Percentiles rank a stretch among this genome's conserved stretches.
Evolutionary conservation across 2,329 filamentous ascomycete genomes (phyloP).

Genomic region (Tolypocladium pustulatum): DNA sequence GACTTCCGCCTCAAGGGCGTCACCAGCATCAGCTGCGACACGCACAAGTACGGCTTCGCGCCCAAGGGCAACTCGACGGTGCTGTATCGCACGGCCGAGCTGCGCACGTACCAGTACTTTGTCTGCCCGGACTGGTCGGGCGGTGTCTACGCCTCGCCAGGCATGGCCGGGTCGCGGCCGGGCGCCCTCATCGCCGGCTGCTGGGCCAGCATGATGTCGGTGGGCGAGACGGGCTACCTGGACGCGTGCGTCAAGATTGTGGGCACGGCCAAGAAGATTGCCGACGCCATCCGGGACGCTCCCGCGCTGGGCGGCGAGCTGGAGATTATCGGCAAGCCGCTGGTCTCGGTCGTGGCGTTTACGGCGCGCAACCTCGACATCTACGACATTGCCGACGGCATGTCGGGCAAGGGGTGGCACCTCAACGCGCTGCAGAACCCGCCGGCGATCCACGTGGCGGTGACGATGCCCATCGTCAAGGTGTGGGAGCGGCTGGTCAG

Average conservation of each 20-base stretch:
- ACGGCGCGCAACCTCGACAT: slow-evolving; percentile 74
- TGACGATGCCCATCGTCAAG: slow-evolving; percentile 76
- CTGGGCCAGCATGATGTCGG: slow-evolving; percentile 84
- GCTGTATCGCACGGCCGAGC: slow-evolving; percentile 70
- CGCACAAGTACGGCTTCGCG: slow-evolving; percentile 97
- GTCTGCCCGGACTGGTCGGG: slow-evolving; percentile 91
- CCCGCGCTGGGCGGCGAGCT: slow-evolving; percentile 62
- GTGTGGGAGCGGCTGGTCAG: slow-evolving; percentile 69
- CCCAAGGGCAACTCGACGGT: slow-evolving; percentile 95
- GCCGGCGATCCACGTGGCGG: slow-evolving; percentile 85
- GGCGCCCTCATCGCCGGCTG: slow-evolving; percentile 92
- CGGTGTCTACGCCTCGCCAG: slow-evolving; percentile 89
- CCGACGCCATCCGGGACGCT: slow-evolving; percentile 59
- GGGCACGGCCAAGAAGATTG: slow-evolving; percentile 73
- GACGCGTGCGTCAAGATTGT: slow-evolving; percentile 82
- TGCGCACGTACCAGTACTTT: slow-evolving; percentile 92
- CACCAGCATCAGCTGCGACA: slow-evolving; percentile 91
- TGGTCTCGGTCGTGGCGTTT: slow-evolving; percentile 88
- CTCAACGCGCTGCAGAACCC: slow-evolving; percentile 88
- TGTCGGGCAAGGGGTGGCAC: slow-evolving; percentile 83
- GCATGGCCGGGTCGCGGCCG: slow-evolving; percentile 82
- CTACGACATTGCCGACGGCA: slow-evolving; percentile 87
- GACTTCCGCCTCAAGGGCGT: slow-evolving; percentile 93
- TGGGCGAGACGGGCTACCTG: slow-evolving; percentile 82
- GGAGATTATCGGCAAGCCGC: slow-evolving; percentile 69